phyloP scores from a whole-genome alignment of 805 yeast species.

The Candida taoyuanica region DNA sequence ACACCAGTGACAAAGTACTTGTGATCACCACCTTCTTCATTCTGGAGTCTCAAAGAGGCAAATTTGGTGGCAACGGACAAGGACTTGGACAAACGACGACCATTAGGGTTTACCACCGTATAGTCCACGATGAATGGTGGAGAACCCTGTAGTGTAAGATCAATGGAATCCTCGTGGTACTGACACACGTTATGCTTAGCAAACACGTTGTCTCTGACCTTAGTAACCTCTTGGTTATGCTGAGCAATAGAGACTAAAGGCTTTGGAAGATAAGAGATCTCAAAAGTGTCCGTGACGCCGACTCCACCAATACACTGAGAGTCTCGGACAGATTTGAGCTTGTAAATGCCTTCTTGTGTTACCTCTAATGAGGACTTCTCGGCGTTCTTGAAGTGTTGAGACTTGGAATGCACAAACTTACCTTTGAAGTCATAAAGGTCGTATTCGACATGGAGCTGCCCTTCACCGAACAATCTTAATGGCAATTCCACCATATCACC shows the following conservation, averaged over 20 bases:
- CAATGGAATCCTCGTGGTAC: constrained; percentile 43
- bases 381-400: constrained; percentile 15
- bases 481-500: constrained; percentile 62
- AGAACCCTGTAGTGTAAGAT: constrained; percentile 49
- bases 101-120: constrained; percentile 54
- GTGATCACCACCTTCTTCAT: constrained; percentile 54
- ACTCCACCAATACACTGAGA: constrained; percentile 48
- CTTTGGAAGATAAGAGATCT: constrained; percentile 39
- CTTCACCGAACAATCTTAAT: constrained; percentile 50
- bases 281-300: constrained; percentile 31
- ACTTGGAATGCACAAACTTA: constrained; percentile 23
- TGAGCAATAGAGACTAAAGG: constrained; percentile 40
- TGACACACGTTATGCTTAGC: constrained; percentile 42
- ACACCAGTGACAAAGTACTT: constrained; percentile 56
- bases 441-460: constrained; percentile 42
- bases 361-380: constrained; percentile 34
- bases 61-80: constrained; percentile 49
- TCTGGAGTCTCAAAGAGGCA: constrained; percentile 42
- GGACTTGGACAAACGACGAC: constrained; percentile 33
- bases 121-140: constrained; percentile 71
- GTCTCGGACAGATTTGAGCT: constrained; percentile 42
- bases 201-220: constrained; percentile 25
- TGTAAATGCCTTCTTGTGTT: constrained; percentile 44
- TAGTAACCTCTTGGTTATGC: constrained; percentile 27
- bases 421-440: constrained; percentile 30